These are phyloP conservation scores for Solanum etuberosum DNA, from an alignment of 257 asterid species.

Conservation along the genomic window DNA sequence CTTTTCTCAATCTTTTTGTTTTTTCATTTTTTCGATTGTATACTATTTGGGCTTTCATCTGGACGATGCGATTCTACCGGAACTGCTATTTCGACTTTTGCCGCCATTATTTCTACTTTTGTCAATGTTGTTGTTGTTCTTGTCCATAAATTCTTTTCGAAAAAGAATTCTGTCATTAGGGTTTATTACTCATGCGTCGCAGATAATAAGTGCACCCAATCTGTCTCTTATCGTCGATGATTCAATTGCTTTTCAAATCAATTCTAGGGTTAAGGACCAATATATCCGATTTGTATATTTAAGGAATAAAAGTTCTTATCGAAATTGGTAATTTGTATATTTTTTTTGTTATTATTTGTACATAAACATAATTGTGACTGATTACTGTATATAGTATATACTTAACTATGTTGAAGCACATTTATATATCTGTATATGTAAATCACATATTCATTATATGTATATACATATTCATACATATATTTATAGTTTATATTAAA, in stretches of 20 bases:
- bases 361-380: no score
- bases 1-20: no score
- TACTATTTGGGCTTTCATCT: background rate
- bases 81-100: background rate
- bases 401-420: no score
- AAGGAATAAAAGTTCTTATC: no score
- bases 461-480: no score
- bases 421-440: no score
- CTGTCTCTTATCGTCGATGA: conserved; percentile 34
- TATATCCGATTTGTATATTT: conserved; percentile 7
- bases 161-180: conserved; percentile 28
- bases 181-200: conserved; percentile 45
- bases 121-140: conserved; percentile 2
- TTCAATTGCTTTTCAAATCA: conserved; percentile 48
- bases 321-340: no score
- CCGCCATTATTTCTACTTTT: conserved; percentile 11
- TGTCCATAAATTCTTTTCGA: background rate
- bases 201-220: conserved; percentile 3
- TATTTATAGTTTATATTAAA: no score
- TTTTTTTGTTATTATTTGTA: no score
- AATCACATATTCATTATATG: no score
- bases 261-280: conserved; percentile 31
- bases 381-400: no score
- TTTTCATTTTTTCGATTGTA: no score
- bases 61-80: conserved; percentile 12